Percentiles rank a stretch among this genome's conserved stretches.
These are phyloP conservation scores for Gymnopus androsaceus DNA, from an alignment of 1,284 basidiomycete genomes.

Conservation along the genomic window DNA sequence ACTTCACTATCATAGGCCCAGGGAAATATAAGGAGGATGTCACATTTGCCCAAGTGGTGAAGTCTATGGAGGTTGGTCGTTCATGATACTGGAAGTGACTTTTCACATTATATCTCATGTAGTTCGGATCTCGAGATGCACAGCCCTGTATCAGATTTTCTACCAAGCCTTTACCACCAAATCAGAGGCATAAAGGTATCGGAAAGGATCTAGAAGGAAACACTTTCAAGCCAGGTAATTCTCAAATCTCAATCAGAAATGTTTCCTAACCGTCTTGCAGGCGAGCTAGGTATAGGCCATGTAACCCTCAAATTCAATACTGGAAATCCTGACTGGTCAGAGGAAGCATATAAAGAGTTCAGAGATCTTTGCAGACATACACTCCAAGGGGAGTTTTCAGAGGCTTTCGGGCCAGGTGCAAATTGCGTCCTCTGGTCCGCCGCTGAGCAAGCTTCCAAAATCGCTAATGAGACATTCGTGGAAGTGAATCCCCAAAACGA, in stretches of 20 bases:
- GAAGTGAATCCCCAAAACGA: no score
- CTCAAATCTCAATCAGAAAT: no score
- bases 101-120: not conserved
- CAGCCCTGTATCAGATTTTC: no score
- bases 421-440: not conserved
- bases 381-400: not conserved
- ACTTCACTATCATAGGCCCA: not conserved
- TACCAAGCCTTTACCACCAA: no score
- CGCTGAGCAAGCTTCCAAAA: not conserved
- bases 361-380: not conserved
- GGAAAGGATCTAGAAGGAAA: no score
- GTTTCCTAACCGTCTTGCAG: slow-evolving; percentile 1
- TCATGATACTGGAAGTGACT: no score
- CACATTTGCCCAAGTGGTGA: not conserved
- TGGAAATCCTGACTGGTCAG: slow-evolving; percentile 5
- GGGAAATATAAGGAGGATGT: not conserved
- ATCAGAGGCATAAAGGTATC: no score
- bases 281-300: slow-evolving; percentile 8
- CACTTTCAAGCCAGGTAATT: no score
- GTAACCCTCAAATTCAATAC: slow-evolving; percentile 19
- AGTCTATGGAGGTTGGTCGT: not conserved
- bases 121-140: not conserved
- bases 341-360: slow-evolving; percentile 12
- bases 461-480: no score
- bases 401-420: no score